Evolutionary conservation across 2,329 filamentous ascomycete genomes (phyloP).

Genomic region (Remersonia thermophila): DNA sequence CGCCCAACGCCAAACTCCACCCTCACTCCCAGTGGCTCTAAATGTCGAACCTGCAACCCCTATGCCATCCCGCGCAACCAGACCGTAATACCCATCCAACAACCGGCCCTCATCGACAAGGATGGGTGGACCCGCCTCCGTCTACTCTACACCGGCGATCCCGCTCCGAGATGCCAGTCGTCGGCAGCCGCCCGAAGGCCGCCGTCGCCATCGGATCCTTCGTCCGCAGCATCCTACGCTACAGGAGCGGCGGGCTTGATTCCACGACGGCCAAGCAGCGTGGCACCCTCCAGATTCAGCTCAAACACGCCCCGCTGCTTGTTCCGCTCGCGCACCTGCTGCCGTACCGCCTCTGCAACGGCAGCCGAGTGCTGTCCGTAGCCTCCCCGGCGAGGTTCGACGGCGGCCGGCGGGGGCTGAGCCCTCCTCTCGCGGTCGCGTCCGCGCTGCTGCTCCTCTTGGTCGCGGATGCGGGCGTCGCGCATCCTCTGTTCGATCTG

Average conservation of each 20-base stretch:
- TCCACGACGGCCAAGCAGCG: conserved; percentile 62
- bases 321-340: conserved; percentile 58
- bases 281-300: conserved; percentile 81
- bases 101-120: no score
- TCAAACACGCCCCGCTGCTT: conserved; percentile 76
- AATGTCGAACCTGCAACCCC: no score
- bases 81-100: no score
- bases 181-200: no score
- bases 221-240: background rate
- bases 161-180: no score
- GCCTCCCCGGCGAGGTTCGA: conserved; percentile 40
- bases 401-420: conserved; percentile 16
- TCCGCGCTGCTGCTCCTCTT: conserved; percentile 35
- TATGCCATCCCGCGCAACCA: no score
- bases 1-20: no score
- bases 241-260: conserved; percentile 43
- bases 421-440: conserved; percentile 34
- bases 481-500: conserved; percentile 80
- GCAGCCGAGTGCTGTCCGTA: conserved; percentile 83
- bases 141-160: no score
- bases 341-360: conserved; percentile 71
- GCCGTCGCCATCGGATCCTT: no score
- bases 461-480: conserved; percentile 61
- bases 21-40: no score
- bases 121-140: no score